phyloP scores from a whole-genome alignment of 1,284 basidiomycete genomes.

The Trichosporon sp. region DNA sequence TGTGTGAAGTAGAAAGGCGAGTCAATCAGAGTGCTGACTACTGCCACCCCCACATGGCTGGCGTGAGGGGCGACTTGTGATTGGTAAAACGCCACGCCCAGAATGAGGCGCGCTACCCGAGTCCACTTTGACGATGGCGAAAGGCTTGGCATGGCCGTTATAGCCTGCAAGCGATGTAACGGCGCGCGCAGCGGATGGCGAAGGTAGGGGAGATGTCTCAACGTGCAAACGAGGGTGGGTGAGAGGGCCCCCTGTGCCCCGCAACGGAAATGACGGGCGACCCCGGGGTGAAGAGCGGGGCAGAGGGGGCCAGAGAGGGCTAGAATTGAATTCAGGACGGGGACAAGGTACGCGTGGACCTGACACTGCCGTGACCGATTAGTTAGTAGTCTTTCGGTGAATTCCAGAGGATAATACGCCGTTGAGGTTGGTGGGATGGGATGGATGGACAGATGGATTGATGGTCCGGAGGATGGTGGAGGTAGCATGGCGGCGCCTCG shows the following conservation, averaged over 20 bases:
- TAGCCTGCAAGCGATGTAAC: not conserved
- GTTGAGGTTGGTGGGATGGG: not conserved
- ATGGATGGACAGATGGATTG: not conserved
- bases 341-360: not conserved
- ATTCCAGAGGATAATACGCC: constrained; percentile 10
- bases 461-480: not conserved
- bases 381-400: constrained; percentile 12
- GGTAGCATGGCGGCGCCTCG: not conserved
- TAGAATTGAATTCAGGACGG: constrained; percentile 18
- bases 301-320: not conserved
- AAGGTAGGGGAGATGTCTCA: not conserved
- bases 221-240: not conserved
- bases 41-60: not conserved
- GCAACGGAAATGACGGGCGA: not conserved
- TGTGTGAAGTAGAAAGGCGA: not conserved
- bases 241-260: constrained; percentile 3
- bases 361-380: not conserved
- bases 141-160: constrained; percentile 12
- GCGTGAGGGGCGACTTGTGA: constrained; percentile 11
- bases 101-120: not conserved
- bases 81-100: not conserved
- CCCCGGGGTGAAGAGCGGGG: not conserved
- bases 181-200: not conserved
- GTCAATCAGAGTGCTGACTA: not conserved
- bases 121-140: constrained; percentile 7